phyloP scores from a whole-genome alignment of 2,329 filamentous ascomycete genomes.

The Aspergillus sergii region DNA sequence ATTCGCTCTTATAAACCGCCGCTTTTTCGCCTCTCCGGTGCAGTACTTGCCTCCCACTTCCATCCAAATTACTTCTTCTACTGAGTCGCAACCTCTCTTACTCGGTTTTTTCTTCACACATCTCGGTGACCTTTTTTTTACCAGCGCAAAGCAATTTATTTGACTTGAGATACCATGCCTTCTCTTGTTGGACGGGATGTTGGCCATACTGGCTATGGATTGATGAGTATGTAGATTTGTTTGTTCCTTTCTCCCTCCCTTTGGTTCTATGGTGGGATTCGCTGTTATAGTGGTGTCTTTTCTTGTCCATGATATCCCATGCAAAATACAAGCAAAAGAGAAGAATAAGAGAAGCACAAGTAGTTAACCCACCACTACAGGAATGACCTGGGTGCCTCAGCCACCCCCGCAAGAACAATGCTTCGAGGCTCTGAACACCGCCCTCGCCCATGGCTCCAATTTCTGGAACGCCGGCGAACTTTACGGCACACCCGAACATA shows the following conservation, averaged over 20 bases:
- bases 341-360: neutral
- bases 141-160: neutral
- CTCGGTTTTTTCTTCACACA: neutral
- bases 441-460: constrained; percentile 51
- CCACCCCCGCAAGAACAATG: constrained; percentile 33
- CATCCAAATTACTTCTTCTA: neutral
- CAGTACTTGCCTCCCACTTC: neutral
- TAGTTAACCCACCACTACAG: constrained; percentile 18
- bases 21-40: neutral
- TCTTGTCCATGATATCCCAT: too few species aligned
- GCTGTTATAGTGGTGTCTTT: neutral
- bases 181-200: constrained; percentile 39
- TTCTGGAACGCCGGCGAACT: constrained; percentile 68
- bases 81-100: neutral
- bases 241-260: neutral
- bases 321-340: neutral
- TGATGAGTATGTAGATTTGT: constrained; percentile 51
- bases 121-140: neutral
- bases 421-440: constrained; percentile 59
- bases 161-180: constrained; percentile 26
- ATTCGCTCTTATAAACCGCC: neutral
- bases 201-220: constrained; percentile 56
- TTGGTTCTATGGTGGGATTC: neutral
- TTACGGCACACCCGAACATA: constrained; percentile 62
- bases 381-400: constrained; percentile 38